Evolutionary conservation across 495 filamentous ascomycete species (phyloP), one percentile per base, ranked within the genome.

Genomic region (Daldinia concentrica): DNA sequence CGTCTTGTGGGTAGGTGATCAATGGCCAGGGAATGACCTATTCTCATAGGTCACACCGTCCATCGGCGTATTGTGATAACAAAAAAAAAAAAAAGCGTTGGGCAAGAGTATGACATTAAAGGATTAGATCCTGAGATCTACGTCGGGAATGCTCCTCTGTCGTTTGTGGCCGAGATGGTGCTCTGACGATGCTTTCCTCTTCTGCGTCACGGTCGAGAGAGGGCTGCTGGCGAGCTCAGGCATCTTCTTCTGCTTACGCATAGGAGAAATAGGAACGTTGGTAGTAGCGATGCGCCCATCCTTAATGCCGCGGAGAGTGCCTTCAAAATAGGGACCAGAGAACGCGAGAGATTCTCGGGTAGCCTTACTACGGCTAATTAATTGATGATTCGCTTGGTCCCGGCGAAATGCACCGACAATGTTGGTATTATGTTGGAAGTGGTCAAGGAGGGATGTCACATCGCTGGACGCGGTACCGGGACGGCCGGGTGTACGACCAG

Each of bases 391-490:
- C 74, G 87, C 88, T 77, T 94, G 90, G 74, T 94, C 91, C 39
- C 88, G 87, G 43, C 92, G 91, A 82, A 94, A 95, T 7, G 91
- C 90, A 34, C 90, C 91, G 65, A 94, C 91, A 39, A 90, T 85
- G 58, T 88, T 87, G 48, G 86, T 83, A 71, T 86, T 83, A 59
- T 78, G 78, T 48, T 90, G 88, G 60, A 93, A 87, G 64, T 93
- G 91, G 59, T 87, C 88, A 39, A 94, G 82, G 78, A 85, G 75
- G 17, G 74, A 74, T 5, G 79, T 62, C 59, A 87, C 85, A 43
- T 84, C 84, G 75, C 85, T 88, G 50, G 78, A 85, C 45, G 86
- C 79, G 56, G 80, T 89, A 73, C 69, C 82, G 39, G 79, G 87
- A 63, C 83, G 83, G 50, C 77, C 79, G 24, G 85, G 84, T 9